A percentile compares a stretch with the other conserved stretches of the same genome.
phyloP scores from a whole-genome alignment of 331 rosid species.

The Pyrus hybrid region DNA sequence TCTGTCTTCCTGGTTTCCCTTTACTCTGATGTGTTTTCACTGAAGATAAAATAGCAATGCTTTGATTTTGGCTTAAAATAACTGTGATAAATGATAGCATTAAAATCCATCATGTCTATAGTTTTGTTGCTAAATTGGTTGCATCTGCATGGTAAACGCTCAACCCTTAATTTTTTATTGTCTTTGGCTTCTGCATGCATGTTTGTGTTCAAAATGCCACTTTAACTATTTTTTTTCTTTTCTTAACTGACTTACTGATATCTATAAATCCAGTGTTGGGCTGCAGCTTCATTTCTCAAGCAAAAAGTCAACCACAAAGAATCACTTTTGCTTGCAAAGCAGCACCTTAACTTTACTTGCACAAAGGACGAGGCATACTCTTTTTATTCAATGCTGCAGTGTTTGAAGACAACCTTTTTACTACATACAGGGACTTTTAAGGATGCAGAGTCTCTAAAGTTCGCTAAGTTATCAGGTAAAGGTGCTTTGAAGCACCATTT shows the following conservation, averaged over 20 bases:
- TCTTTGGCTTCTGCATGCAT: not conserved
- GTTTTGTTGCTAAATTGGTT: not conserved
- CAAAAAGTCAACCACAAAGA: constrained; percentile 49
- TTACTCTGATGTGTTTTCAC: not conserved
- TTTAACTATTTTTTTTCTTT: not conserved
- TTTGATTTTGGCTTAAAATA: not conserved
- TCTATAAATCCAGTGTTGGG: constrained; percentile 62
- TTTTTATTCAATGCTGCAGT: constrained; percentile 49
- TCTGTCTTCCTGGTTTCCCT: not conserved
- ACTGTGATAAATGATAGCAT: not conserved
- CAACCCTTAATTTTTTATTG: not conserved
- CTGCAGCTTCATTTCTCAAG: constrained; percentile 50
- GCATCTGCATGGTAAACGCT: too few relatives aligned
- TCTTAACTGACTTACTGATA: not conserved
- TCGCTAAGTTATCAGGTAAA: constrained; percentile 9
- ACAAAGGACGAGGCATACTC: constrained; percentile 47
- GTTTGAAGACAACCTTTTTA: constrained; percentile 51
- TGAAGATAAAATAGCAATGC: not conserved
- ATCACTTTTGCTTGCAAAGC: constrained; percentile 54
- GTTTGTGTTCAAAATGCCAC: not conserved
- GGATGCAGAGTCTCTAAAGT: constrained; percentile 20
- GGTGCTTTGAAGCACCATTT: not conserved
- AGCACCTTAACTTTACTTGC: constrained; percentile 52
- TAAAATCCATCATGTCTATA: not conserved
- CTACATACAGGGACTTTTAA: constrained; percentile 24